These are phyloP conservation scores for Cordyceps cicadae DNA, from an alignment of 2,329 filamentous ascomycete species.

Conservation along the genomic window DNA sequence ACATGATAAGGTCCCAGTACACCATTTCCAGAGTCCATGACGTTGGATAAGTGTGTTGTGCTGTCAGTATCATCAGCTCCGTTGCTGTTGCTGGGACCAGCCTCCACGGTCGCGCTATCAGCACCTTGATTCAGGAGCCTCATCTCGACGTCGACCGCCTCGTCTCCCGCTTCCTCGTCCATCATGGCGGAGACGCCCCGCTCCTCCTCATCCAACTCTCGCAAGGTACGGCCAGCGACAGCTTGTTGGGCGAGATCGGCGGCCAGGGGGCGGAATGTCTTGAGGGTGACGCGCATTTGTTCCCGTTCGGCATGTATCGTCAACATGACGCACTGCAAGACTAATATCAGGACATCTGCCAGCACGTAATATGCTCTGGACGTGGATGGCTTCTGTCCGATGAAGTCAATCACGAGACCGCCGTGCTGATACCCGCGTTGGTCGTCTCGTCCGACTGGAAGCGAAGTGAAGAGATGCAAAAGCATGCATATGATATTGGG, in stretches of 20 bases:
- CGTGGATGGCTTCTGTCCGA: slow-evolving; percentile 56
- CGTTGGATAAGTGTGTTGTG: slow-evolving; percentile 35
- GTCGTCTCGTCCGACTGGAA: slow-evolving; percentile 50
- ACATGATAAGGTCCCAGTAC: slow-evolving; percentile 47
- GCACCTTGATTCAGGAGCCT: slow-evolving; percentile 25
- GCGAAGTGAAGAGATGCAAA: slow-evolving; percentile 46
- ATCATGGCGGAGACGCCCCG: slow-evolving; percentile 38
- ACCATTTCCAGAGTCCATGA: slow-evolving; percentile 47
- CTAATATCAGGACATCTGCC: slow-evolving; percentile 47
- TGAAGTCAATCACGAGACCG: slow-evolving; percentile 58
- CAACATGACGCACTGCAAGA: slow-evolving; percentile 56
- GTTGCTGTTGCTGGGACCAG: slow-evolving; percentile 16
- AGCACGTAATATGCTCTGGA: slow-evolving; percentile 47
- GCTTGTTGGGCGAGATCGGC: slow-evolving; percentile 22
- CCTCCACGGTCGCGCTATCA: slow-evolving; percentile 13
- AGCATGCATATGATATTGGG: slow-evolving; percentile 55
- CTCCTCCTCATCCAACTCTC: slow-evolving; percentile 51
- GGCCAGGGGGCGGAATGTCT: slow-evolving; percentile 28
- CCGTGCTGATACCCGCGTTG: slow-evolving; percentile 59
- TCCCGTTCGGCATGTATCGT: slow-evolving; percentile 54
- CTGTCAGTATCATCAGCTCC: slow-evolving; percentile 24
- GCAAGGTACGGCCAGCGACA: slow-evolving; percentile 25
- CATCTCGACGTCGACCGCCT: slow-evolving; percentile 38
- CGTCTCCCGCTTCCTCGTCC: slow-evolving; percentile 28
- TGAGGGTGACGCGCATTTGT: slow-evolving; percentile 41